phyloP scores from a whole-genome alignment of 768 basidiomycete genomes.

The Favolaschia claudopus region DNA sequence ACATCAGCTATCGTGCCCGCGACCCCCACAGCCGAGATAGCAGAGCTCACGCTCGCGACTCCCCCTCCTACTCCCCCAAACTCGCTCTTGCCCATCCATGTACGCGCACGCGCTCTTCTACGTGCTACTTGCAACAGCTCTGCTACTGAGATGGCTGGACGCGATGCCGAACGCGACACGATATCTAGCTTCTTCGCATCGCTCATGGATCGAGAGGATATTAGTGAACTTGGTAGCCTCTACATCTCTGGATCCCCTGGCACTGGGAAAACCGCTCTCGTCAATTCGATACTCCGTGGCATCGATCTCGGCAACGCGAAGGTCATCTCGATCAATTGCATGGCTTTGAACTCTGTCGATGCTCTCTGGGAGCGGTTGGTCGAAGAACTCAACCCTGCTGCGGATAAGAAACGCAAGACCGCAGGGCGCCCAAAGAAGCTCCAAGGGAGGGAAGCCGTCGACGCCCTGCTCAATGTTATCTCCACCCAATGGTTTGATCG shows the following conservation, averaged over 20 bases:
- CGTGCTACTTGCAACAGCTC: conserved; percentile 71
- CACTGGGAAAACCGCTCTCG: conserved; percentile 89
- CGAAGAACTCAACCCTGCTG: conserved; percentile 55
- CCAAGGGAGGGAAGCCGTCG: conserved; percentile 58
- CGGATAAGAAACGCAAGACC: conserved; percentile 43
- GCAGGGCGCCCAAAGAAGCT: conserved; percentile 45
- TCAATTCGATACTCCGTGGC: conserved; percentile 66
- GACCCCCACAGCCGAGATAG: conserved; percentile 54
- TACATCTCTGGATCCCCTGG: conserved; percentile 96
- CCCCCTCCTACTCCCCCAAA: conserved; percentile 69
- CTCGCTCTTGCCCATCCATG: conserved; percentile 56
- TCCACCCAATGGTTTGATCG: conserved; percentile 60
- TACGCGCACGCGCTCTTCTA: conserved; percentile 72
- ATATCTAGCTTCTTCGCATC: conserved; percentile 67
- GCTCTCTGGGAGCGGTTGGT: conserved; percentile 74
- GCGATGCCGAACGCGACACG: conserved; percentile 64
- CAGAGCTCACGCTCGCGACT: conserved; percentile 57
- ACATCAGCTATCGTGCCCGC: conserved; percentile 51
- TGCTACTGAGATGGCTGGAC: conserved; percentile 66
- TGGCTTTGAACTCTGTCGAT: conserved; percentile 74
- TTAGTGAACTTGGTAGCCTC: conserved; percentile 53
- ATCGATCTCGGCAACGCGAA: conserved; percentile 51
- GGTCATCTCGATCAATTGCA: conserved; percentile 77
- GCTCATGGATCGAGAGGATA: conserved; percentile 50
- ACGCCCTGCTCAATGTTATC: conserved; percentile 50